A percentile compares a stretch with the other conserved stretches of the same genome.
These are phyloP conservation scores for Pythium sp. DNA, from an alignment of 352 stramenopile genomes.

Conservation along the genomic window DNA sequence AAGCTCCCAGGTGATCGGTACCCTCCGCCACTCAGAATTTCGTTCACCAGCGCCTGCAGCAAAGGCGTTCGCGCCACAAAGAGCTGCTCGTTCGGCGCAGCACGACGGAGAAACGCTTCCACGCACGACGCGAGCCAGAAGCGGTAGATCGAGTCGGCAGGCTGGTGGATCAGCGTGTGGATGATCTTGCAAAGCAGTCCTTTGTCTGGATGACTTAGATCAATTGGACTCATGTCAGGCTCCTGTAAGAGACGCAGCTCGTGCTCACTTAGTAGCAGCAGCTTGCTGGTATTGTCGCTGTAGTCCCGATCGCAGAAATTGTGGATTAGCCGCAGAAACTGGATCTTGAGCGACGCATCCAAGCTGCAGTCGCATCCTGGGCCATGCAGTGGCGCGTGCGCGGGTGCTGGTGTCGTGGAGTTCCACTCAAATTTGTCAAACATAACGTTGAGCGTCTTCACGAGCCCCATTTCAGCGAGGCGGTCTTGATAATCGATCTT, in stretches of 20 bases:
- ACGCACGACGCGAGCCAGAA: slow-evolving; percentile 97
- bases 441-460: slow-evolving; percentile 91
- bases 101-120: slow-evolving; percentile 92
- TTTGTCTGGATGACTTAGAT: slow-evolving; percentile 67
- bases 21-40: slow-evolving; percentile 79
- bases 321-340: slow-evolving; percentile 94
- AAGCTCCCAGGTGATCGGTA: slow-evolving; percentile 90
- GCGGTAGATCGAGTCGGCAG: slow-evolving; percentile 92
- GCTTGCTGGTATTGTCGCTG: slow-evolving; percentile 77
- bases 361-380: slow-evolving; percentile 93
- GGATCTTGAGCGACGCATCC: slow-evolving; percentile 93
- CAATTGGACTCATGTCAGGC: slow-evolving; percentile 41
- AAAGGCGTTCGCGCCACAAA: slow-evolving; percentile 89
- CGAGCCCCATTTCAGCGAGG: slow-evolving; percentile 86
- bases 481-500: slow-evolving; percentile 92
- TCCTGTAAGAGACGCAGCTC: slow-evolving; percentile 59
- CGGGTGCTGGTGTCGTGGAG: slow-evolving; percentile 33
- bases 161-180: slow-evolving; percentile 85
- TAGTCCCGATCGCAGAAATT: slow-evolving; percentile 96
- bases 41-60: slow-evolving; percentile 81
- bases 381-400: slow-evolving; percentile 64
- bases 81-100: slow-evolving; percentile 83
- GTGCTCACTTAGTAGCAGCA: slow-evolving; percentile 72
- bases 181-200: slow-evolving; percentile 92
- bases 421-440: slow-evolving; percentile 94